Base-by-base conservation (phyloP, 257 asterid genomes). In the Capsicum pubescens region DNA sequence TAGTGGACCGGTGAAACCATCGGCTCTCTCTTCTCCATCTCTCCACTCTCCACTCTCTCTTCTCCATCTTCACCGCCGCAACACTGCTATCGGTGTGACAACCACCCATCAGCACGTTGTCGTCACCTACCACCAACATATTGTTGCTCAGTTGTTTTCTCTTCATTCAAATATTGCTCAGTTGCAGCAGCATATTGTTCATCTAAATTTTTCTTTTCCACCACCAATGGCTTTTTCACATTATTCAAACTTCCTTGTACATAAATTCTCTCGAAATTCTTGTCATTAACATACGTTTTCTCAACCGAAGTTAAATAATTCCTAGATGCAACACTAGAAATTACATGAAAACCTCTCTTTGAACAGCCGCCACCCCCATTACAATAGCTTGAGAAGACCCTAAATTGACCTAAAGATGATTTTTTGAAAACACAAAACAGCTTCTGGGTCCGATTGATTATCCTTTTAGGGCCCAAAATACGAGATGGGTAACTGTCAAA, bases 201-300 rank as follows among this genome's bases (percentile, higher is more conserved):
- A 86, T 90, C 92, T 88, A 81, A 46, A 67, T 88, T 92, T 52
- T 76, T 82, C 78, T 88, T 90, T 72, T 91, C 95, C 82, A 72
- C 92, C 80, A 87, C 92, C 87, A 87, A 57, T 19, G 98, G 97
- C 93, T 90, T 95, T 93, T 90, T 94, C 82, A 84, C 98, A 87
- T 92, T 90, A 87, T 92, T 90, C 63, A 93, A 46, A 81, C 97
- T 97, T 39, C 98, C 98, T 86, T 93, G 96, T 66, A 92, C 98
- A 69, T 94, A 95, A 85, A 95, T 87, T 56, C 90, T 89, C 87
- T 95, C 99, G 85, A 95, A 93, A 84, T 90, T 94, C 94, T 92
- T 93, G 64, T 95, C 93, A 78, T 93, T 92, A 36, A 81, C 93
- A 3, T 91, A 90, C 77, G 90, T 89, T 69, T 93, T 89, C 79